Evolutionary conservation across 1,139 yeast species (phyloP).

Genomic region (Blastobotrys illinoisensis): DNA sequence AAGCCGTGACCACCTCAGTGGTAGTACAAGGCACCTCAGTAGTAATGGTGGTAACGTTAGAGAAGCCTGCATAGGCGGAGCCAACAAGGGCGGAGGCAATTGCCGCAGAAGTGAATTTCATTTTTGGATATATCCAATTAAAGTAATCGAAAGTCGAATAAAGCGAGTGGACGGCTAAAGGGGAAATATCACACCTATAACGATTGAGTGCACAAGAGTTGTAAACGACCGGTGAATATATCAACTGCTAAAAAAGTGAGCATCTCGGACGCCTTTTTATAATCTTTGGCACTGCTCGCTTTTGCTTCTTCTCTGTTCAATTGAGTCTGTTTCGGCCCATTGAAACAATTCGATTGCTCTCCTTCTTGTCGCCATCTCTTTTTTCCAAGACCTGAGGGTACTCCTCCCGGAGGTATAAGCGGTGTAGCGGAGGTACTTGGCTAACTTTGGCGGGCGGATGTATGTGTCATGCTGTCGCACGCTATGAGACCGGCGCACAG

Average conservation of each 20-base stretch:
- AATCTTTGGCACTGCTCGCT: no score
- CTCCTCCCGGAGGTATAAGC: slow-evolving; percentile 1
- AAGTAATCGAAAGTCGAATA: slow-evolving; percentile 3
- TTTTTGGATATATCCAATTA: slow-evolving; percentile 14
- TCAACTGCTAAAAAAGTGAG: slow-evolving; percentile 5
- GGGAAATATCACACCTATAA: slow-evolving; percentile 1
- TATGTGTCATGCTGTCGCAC: not conserved
- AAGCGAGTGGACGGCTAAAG: slow-evolving; percentile 4
- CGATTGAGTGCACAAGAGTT: not conserved
- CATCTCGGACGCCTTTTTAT: slow-evolving; percentile 15
- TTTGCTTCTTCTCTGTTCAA: not conserved
- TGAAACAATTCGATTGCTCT: not conserved
- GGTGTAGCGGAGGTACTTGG: not conserved
- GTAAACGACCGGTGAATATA: not conserved
- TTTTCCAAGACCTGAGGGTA: not conserved
- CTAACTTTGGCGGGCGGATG: not conserved
- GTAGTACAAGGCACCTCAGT: slow-evolving; percentile 26
- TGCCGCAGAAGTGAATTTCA: slow-evolving; percentile 32
- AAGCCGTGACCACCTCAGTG: slow-evolving; percentile 32
- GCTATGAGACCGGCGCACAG: not conserved
- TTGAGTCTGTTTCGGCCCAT: not conserved
- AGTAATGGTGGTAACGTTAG: slow-evolving; percentile 31
- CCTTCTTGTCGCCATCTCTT: slow-evolving; percentile 3
- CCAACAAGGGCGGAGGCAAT: slow-evolving; percentile 16
- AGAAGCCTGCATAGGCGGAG: slow-evolving; percentile 27